Percentiles rank a stretch among this genome's conserved stretches.
Evolutionary conservation across 78 protist species (phyloP).

Genomic region (Pigoraptor vietnamica): DNA sequence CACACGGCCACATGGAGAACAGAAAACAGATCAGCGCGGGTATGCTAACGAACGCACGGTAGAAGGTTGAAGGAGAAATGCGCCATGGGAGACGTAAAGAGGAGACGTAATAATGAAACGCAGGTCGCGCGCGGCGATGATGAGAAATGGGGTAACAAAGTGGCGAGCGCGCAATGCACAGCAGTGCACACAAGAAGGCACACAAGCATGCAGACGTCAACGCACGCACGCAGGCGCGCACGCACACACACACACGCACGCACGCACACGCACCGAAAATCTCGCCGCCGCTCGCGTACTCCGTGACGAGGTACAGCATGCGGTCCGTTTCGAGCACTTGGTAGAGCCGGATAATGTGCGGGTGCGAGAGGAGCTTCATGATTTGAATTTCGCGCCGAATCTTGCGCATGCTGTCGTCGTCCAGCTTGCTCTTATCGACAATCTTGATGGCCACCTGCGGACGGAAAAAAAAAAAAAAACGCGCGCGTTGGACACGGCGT

Average conservation of each 20-base stretch:
- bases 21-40: no score
- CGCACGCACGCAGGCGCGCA: neutral
- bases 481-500: neutral
- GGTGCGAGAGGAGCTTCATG: neutral
- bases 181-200: neutral
- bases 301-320: neutral
- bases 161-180: no score
- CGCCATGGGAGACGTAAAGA: no score
- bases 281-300: constrained; percentile 37
- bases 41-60: no score
- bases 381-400: neutral
- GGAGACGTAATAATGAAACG: no score
- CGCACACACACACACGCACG: neutral
- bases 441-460: neutral
- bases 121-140: no score
- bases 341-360: neutral
- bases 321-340: neutral
- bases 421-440: neutral
- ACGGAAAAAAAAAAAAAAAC: no score
- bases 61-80: no score
- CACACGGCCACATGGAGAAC: no score
- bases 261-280: constrained; percentile 12
- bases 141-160: no score
- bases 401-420: neutral
- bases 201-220: neutral